Evolutionary conservation across 2,329 filamentous ascomycete genomes (phyloP), one percentile per base, ranked within the genome.

Genomic region (Cadophora sp.): DNA sequence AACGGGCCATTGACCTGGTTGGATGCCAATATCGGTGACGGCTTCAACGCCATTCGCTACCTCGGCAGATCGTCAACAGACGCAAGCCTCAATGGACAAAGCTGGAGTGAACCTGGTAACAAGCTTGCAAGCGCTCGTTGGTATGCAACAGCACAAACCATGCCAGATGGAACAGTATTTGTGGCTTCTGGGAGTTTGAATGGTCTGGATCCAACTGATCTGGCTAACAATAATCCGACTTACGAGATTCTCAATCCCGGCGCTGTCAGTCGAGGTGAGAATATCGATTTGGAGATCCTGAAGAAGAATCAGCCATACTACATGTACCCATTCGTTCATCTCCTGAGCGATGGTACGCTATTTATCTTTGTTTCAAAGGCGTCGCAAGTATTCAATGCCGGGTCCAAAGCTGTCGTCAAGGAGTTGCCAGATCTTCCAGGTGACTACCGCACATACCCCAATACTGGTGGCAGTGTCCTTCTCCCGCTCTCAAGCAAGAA

Each of bases 271-370:
- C 77, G 79, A 56, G 85, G 85, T 59, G 75, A 77, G 22, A 87
- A 80, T 73, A 80, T 83, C 53, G 76, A 78, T 9, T 82, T 89
- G 80, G 82, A 85, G 4, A 85, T 89, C 46, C 79, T 89, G 27
- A 80, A 79, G 65, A 83, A 83, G 74, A 87, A 86, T 71, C 85
- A 88, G 76, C 87, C 87, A 16, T 89, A 89, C 78, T 89, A 87
- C 77, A 88, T 88, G 86, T 89, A 89, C 73, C 87, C 87, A 3
- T 89, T 89, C 76, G 78, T 89, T 34, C 86, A 89, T 73, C 79
- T 89, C 1, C 80, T 90, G 46, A 82, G 80, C 40, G 83, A 88
- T 74, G 86, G 87, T 12, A 83, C 79, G 46, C 76, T 89, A 4
- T 89, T 88, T 74, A 79, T 89, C 66, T 87, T 87, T 74, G 81